Conservation (phyloP, 1,139 yeast genomes). For the Diutina mesorugosa region DNA sequence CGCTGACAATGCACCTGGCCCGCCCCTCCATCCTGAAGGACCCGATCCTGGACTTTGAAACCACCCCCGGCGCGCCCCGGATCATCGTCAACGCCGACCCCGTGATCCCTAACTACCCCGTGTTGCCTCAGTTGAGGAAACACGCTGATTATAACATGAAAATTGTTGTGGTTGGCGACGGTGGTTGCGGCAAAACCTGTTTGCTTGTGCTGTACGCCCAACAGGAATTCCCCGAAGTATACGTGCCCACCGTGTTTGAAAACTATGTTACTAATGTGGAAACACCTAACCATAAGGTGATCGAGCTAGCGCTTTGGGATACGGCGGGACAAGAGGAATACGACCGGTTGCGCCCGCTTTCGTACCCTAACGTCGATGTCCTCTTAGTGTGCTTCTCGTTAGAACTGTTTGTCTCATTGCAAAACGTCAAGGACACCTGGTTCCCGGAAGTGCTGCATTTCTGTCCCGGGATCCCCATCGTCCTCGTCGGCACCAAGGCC, state of each 20-base stretch:
- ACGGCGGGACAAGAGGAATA: constrained; percentile 94
- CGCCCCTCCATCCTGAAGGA: background rate
- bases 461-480: constrained; percentile 67
- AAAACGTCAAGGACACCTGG: constrained; percentile 74
- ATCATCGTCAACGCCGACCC: constrained; percentile 27
- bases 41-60: background rate
- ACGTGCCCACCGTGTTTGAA: constrained; percentile 87
- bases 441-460: constrained; percentile 75
- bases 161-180: constrained; percentile 86
- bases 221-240: constrained; percentile 62
- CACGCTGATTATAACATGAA: constrained; percentile 36
- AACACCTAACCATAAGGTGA: constrained; percentile 40
- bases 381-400: constrained; percentile 67
- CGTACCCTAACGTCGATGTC: constrained; percentile 74
- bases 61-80: background rate
- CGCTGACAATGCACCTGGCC: background rate
- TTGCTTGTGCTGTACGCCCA: constrained; percentile 70
- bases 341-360: constrained; percentile 69
- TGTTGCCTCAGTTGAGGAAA: constrained; percentile 18
- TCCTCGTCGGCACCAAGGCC: constrained; percentile 69
- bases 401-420: constrained; percentile 49
- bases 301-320: constrained; percentile 79
- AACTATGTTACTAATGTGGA: constrained; percentile 60
- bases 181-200: constrained; percentile 92
- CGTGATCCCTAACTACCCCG: constrained; percentile 22